Evolutionary conservation across 2,329 filamentous ascomycete genomes (phyloP).

Genomic region (Teratosphaeria pseudoeucalypti): DNA sequence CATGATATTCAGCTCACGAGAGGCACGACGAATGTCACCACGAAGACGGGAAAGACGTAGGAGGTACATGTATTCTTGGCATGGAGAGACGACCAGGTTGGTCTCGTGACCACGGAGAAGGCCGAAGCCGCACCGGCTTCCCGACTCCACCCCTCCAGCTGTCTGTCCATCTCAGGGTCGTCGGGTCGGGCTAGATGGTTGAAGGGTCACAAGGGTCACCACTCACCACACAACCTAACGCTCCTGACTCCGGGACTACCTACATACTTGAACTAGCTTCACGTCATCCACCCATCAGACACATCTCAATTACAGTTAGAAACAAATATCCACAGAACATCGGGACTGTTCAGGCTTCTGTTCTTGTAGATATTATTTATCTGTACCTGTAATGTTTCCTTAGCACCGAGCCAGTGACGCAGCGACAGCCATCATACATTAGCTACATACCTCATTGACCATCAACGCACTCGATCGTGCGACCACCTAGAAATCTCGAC

Average conservation of each 20-base stretch:
- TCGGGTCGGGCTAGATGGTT: neutral
- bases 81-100: neutral
- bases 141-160: neutral
- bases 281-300: neutral
- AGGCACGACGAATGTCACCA: neutral
- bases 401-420: neutral
- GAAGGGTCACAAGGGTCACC: no score
- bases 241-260: neutral
- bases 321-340: neutral
- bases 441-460: neutral
- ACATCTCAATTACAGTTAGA: neutral
- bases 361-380: neutral
- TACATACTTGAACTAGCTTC: neutral
- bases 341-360: neutral
- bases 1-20: neutral
- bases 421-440: neutral
- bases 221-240: neutral
- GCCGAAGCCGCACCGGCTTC: neutral
- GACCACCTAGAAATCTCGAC: neutral
- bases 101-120: neutral
- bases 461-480: neutral
- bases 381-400: neutral
- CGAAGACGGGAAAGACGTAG: neutral
- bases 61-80: no score
- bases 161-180: neutral